Conservation (phyloP, 306 rosid species). For the Fragaria ananassa region DNA sequence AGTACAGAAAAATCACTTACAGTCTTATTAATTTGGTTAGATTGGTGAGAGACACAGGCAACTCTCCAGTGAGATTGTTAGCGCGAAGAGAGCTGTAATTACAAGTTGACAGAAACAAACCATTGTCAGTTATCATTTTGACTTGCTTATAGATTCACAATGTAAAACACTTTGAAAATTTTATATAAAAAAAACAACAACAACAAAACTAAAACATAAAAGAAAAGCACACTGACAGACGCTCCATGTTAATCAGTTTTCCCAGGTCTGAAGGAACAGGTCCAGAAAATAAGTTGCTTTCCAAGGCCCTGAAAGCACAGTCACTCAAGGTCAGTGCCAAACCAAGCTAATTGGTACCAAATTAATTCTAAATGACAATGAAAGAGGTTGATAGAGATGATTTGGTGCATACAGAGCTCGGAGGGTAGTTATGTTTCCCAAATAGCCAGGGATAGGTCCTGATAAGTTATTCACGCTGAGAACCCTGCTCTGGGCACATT, state of each 20-base stretch:
- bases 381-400: not conserved
- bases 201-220: no score
- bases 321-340: not conserved
- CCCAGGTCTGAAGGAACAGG: slow-evolving; percentile 27
- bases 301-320: slow-evolving; percentile 22
- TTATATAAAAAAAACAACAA: not conserved
- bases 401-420: slow-evolving; percentile 11
- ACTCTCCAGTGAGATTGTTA: slow-evolving; percentile 33
- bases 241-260: slow-evolving; percentile 24
- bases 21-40: slow-evolving; percentile 12
- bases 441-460: slow-evolving; percentile 26
- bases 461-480: slow-evolving; percentile 31
- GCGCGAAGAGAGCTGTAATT: slow-evolving; percentile 26
- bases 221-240: slow-evolving; percentile 17
- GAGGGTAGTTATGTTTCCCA: slow-evolving; percentile 31
- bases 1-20: slow-evolving; percentile 12
- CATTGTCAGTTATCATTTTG: slow-evolving; percentile 1
- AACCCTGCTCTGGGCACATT: slow-evolving; percentile 11
- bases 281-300: slow-evolving; percentile 32
- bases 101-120: not conserved
- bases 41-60: slow-evolving; percentile 7
- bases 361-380: no score
- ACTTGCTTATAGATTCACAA: not conserved
- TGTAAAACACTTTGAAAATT: not conserved
- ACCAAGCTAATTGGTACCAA: not conserved